Evolutionary conservation across 1,284 basidiomycete genomes (phyloP), one percentile per base, ranked within the genome.

Genomic region (Ganoderma multipileum): DNA sequence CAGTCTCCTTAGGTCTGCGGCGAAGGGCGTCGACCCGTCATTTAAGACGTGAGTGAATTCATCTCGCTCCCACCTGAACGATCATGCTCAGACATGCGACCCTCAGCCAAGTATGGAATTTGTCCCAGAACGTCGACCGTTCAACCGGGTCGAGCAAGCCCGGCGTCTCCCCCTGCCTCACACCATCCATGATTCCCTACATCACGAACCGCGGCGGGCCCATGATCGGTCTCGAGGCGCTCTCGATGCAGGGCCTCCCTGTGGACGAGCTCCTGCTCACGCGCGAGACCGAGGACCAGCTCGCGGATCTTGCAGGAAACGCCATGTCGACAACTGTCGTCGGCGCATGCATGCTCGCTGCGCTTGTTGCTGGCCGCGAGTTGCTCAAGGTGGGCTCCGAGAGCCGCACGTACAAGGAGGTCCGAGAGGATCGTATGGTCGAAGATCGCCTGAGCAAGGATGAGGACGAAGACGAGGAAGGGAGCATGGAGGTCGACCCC

Each of bases 311-410:
- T 9, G 97, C 96, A 12, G 96, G 96, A 0, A 98, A 98, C 76
- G 97, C 96, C 63, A 98, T 98, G 96, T 94, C 96, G 0, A 95
- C 96, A 0, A 98, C 96, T 0, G 96, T 98, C 16, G 96, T 98
- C 23, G 96, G 97, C 1, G 89, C 95, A 1, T 93, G 95, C 73
- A 95, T 98, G 74, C 82, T 98, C 50, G 90, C 94, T 11, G 95
- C 96, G 0, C 83, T 98, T 52, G 86, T 92, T 14, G 81, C 91
- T 0, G 89, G 90, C 8, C 86, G 85, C 76, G 85, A 87, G 58
- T 85, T 93, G 36, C 81, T 95, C 41, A 90, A 89, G 72, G 79
- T 81, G 1, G 93, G 92, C 2, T 80, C 88, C 55, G 90, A 92
- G 73, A 82, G 77, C 18, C 80, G 86, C 68, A 89, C 86, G 1